Evolutionary conservation across 352 stramenopile species (phyloP).

Genomic region (Phytopythium cucurbitacearum): DNA sequence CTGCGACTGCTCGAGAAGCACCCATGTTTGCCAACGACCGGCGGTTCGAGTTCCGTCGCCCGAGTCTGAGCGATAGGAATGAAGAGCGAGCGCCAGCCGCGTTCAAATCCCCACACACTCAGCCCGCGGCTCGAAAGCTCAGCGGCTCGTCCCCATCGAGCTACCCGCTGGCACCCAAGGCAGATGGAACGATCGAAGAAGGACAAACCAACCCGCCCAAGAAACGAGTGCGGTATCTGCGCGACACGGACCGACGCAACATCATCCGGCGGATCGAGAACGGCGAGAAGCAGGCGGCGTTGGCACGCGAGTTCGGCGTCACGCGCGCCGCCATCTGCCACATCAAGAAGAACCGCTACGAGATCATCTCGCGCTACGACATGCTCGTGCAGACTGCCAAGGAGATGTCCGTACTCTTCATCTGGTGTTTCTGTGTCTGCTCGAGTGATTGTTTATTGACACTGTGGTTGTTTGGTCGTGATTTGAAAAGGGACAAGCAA

Average conservation of each 20-base stretch:
- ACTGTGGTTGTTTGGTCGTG: not conserved
- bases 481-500: slow-evolving; percentile 18
- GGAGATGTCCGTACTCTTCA: slow-evolving; percentile 32
- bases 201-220: slow-evolving; percentile 11
- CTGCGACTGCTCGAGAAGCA: too few species aligned
- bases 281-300: slow-evolving; percentile 54
- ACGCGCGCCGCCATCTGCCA: slow-evolving; percentile 67
- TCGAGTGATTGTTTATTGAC: not conserved
- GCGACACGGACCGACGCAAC: slow-evolving; percentile 47
- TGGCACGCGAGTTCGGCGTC: slow-evolving; percentile 66
- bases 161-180: slow-evolving; percentile 2
- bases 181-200: not conserved
- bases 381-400: slow-evolving; percentile 47
- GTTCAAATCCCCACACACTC: too few species aligned
- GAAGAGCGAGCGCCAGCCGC: too few species aligned
- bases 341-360: slow-evolving; percentile 75
- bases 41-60: too few species aligned
- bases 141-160: not conserved
- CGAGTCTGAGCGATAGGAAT: too few species aligned
- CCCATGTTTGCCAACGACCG: too few species aligned
- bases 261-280: slow-evolving; percentile 70
- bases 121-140: too few species aligned
- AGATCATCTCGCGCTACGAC: slow-evolving; percentile 69
- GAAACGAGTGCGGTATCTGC: slow-evolving; percentile 52
- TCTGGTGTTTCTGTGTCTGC: slow-evolving; percentile 1